Base-by-base conservation (phyloP, 2,329 filamentous ascomycete species). In the Basipetospora chlamydospora region DNA sequence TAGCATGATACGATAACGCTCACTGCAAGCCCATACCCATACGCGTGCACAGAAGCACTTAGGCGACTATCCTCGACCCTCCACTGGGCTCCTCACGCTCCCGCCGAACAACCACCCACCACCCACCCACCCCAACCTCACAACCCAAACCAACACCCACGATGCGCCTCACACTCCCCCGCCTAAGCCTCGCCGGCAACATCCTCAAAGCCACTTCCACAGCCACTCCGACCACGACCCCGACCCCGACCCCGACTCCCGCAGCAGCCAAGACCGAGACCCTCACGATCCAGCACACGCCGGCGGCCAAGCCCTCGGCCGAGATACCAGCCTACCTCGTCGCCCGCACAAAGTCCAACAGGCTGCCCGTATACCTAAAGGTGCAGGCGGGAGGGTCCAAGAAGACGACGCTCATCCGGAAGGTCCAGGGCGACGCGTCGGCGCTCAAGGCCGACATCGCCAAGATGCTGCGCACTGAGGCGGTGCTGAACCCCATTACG, bases 331-430 rank as follows among this genome's bases (percentile, higher is more conserved):
- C 73, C 9, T 94, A 86, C 63, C 68, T 77, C 48, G 68, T 96
- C 44, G 64, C 65, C 35, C 78, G 85, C 42, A 88, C 84, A 3
- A 60, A 66, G 1, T 77, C 72, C 26, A 71, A 75, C 33, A 74
- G 84, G 45, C 62, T 90, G 3, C 76, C 84, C 17, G 70, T 96
- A 30, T 98, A 96, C 60, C 64, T 76, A 12, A 65, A 75, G 45
- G 63, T 60, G 44, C 87, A 83, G 61, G 67, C 74, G 10, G 85
- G 85, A 36, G 83, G 84, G 11, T 90, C 82, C 44, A 66, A 77
- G 51, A 73, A 76, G 48, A 59, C 81, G 48, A 92, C 88, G 5
- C 57, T 73, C 39, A 60, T 98, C 39, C 80, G 85, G 54, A 86
- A 82, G 57, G 69, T 88, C 34, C 75, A 84, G 39, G 90, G 90